Evolutionary conservation across 2,329 filamentous ascomycete species (phyloP), one percentile per base, ranked within the genome.

Genomic region (Aureobasidium subglaciale): DNA sequence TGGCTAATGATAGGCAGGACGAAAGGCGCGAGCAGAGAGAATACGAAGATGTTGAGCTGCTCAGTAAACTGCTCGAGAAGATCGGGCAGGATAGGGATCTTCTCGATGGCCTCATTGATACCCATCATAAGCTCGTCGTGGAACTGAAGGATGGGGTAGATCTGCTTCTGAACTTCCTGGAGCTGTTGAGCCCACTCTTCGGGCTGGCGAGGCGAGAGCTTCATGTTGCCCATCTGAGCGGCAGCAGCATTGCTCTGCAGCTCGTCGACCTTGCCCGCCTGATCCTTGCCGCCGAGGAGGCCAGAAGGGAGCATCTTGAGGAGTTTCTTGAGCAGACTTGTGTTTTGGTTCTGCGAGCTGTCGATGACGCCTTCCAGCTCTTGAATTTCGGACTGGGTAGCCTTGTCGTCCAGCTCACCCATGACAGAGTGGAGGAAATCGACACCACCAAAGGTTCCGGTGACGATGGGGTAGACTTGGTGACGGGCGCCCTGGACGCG

Each of bases 91-190:
- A 95, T 78, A 0, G 91, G 91, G 37, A 96, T 90, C 62, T 88
- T 85, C 70, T 95, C 88, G 58, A 96, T 85, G 11, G 88, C 84
- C 63, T 86, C 77, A 43, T 82, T 82, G 64, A 96, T 91, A 50
- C 73, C 75, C 74, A 92, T 85, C 79, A 96, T 84, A 58, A 96
- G 76, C 48, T 92, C 84, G 68, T 96, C 91, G 65, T 96, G 91
- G 77, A 90, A 95, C 69, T 95, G 80, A 58, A 96, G 86, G 60
- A 90, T 87, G 1, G 92, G 91, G 76, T 92, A 92, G 62, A 96
- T 86, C 70, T 95, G 86, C 67, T 80, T 75, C 62, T 86, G 87
- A 49, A 90, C 77, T 59, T 88, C 78, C 61, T 85, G 77, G 63
- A 95, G 76, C 68, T 95, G 88, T n/a, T 69, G 67, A 13, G 90